Percentiles rank a stretch among this genome's conserved stretches.
Evolutionary conservation across 306 rosid genomes (phyloP).

Genomic region (Cucumis sativus): DNA sequence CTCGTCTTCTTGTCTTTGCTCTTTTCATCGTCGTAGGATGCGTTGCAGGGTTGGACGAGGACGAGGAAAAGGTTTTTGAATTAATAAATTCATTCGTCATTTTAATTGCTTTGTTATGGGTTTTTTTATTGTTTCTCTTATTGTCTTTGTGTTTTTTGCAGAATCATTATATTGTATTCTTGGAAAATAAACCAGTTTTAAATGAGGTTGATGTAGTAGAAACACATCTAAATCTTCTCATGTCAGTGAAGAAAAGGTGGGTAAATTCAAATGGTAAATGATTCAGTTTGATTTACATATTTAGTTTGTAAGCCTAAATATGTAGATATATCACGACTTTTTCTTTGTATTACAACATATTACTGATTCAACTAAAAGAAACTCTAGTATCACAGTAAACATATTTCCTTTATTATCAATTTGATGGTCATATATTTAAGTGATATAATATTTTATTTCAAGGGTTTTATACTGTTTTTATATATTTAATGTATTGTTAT

Average conservation of each 20-base stretch:
- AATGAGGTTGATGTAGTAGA: constrained; percentile 19
- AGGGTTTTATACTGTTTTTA: too few relatives aligned
- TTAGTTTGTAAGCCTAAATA: too few relatives aligned
- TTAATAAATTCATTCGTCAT: background rate
- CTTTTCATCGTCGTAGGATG: background rate
- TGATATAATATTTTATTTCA: too few relatives aligned
- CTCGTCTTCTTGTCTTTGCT: background rate
- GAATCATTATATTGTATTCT: constrained; percentile 55
- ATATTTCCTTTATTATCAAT: too few relatives aligned
- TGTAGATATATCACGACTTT: too few relatives aligned
- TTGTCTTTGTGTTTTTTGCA: constrained; percentile 4
- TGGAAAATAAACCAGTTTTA: constrained; percentile 24
- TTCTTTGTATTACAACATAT: too few relatives aligned
- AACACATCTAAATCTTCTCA: constrained; percentile 42
- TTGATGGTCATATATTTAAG: too few relatives aligned
- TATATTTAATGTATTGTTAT: too few relatives aligned
- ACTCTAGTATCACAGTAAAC: too few relatives aligned
- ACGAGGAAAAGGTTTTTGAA: background rate
- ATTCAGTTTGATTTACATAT: too few relatives aligned
- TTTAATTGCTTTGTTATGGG: background rate
- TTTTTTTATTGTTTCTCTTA: background rate
- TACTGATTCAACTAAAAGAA: too few relatives aligned
- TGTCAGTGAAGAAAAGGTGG: constrained; percentile 60
- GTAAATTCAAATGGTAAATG: background rate
- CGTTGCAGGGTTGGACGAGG: background rate